phyloP scores from a whole-genome alignment of 1,139 yeast genomes.

The Kurtzmaniella quercitrusa region DNA sequence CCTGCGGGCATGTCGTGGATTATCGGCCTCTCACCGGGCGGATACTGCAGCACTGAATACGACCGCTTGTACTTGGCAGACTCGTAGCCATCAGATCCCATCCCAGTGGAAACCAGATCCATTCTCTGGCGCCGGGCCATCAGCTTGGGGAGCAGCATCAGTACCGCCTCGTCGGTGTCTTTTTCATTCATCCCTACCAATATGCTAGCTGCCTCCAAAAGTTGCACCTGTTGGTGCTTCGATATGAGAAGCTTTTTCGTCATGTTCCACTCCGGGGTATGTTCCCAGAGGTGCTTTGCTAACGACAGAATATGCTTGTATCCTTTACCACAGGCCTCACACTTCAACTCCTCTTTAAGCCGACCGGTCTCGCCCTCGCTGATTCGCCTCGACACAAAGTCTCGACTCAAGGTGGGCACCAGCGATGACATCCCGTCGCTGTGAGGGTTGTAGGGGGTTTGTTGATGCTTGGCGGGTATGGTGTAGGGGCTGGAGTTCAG shows the following conservation, averaged over 20 bases:
- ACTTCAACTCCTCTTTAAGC: constrained; percentile 73
- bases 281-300: constrained; percentile 72
- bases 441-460: constrained; percentile 1
- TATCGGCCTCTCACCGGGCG: constrained; percentile 11
- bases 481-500: constrained; percentile 32
- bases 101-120: not conserved
- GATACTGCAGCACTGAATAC: constrained; percentile 16
- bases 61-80: constrained; percentile 10
- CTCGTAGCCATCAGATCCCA: not conserved
- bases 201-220: constrained; percentile 83
- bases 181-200: constrained; percentile 74
- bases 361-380: constrained; percentile 86
- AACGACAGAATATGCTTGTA: constrained; percentile 81
- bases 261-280: constrained; percentile 89
- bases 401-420: constrained; percentile 56
- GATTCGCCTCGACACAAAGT: constrained; percentile 75
- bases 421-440: constrained; percentile 19
- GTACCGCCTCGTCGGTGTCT: not conserved
- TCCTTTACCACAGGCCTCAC: constrained; percentile 90
- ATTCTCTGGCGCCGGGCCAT: constrained; percentile 1
- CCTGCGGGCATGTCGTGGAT: constrained; percentile 6
- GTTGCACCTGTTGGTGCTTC: constrained; percentile 89
- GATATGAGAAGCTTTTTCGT: constrained; percentile 75
- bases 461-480: constrained; percentile 29
- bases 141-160: not conserved